Evolutionary conservation across 2,329 filamentous ascomycete species (phyloP).

Genomic region (Cladosporium colombiae): DNA sequence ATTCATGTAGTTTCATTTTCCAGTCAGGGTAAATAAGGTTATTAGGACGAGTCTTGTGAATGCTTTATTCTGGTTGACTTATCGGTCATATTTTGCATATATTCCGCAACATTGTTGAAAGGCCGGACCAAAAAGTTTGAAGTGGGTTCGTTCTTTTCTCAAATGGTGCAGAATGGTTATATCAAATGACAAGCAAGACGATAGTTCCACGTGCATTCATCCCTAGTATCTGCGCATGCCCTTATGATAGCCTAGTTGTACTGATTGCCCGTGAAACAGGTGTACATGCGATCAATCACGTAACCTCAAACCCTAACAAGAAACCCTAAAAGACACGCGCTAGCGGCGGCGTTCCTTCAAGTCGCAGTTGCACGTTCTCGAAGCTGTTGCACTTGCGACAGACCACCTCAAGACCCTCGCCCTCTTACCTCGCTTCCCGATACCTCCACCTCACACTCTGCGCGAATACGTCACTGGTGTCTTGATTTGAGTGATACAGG

Average conservation of each 20-base stretch:
- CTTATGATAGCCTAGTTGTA: not conserved
- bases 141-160: not conserved
- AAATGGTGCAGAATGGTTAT: no score
- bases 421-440: no score
- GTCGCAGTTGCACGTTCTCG: not conserved
- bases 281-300: not conserved
- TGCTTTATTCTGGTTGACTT: no score
- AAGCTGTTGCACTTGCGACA: slow-evolving; percentile 3
- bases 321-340: not conserved
- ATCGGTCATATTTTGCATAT: no score
- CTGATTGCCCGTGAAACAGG: no score
- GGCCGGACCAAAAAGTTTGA: not conserved
- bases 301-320: not conserved
- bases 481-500: slow-evolving; percentile 11
- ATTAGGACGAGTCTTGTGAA: no score
- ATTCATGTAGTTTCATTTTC: not conserved
- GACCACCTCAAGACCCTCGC: not conserved
- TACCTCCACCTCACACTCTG: not conserved
- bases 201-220: not conserved
- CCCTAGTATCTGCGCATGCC: not conserved
- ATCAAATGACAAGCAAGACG: not conserved
- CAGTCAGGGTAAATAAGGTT: not conserved
- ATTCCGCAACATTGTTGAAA: no score
- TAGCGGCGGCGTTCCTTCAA: slow-evolving; percentile 6
- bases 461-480: not conserved